phyloP scores from a whole-genome alignment of 352 stramenopile genomes.

The Saprolegnia diclina region DNA sequence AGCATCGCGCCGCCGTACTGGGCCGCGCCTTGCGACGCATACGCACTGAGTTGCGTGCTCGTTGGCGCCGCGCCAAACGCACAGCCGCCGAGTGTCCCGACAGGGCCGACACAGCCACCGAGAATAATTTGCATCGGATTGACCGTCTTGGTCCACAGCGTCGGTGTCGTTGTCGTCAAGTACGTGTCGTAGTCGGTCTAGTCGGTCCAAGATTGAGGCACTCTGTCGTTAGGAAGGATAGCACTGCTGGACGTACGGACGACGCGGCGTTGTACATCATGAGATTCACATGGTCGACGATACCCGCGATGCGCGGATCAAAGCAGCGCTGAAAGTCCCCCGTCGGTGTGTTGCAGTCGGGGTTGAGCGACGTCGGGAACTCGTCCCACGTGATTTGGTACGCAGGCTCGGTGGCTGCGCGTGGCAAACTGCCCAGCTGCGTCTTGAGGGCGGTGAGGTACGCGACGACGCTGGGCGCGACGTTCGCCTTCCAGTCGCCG shows the following conservation, averaged over 20 bases:
- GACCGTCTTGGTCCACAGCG: not conserved
- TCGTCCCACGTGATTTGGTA: constrained; percentile 33
- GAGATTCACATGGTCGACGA: constrained; percentile 78
- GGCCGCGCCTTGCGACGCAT: constrained; percentile 1
- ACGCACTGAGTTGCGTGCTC: not conserved
- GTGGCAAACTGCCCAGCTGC: constrained; percentile 36
- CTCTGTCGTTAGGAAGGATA: not conserved
- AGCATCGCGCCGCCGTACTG: constrained; percentile 26
- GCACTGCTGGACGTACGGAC: not conserved
- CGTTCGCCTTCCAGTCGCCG: constrained; percentile 40
- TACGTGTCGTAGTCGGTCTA: constrained; percentile 21
- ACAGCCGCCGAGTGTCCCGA: constrained; percentile 19
- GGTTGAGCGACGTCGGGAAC: constrained; percentile 19
- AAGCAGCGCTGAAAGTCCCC: constrained; percentile 57
- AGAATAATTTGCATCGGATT: not conserved
- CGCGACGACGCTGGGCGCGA: constrained; percentile 35
- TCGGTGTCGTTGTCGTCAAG: constrained; percentile 3
- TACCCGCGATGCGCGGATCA: constrained; percentile 40
- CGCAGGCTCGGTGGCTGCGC: constrained; percentile 66
- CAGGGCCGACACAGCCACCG: constrained; percentile 15
- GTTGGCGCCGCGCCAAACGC: constrained; percentile 14
- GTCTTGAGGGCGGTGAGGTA: constrained; percentile 46
- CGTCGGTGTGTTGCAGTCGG: not conserved
- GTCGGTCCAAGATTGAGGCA: not conserved
- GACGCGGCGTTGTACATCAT: constrained; percentile 67